Conservation (phyloP, 2,329 filamentous ascomycete species). For the Catunica adiposa region DNA sequence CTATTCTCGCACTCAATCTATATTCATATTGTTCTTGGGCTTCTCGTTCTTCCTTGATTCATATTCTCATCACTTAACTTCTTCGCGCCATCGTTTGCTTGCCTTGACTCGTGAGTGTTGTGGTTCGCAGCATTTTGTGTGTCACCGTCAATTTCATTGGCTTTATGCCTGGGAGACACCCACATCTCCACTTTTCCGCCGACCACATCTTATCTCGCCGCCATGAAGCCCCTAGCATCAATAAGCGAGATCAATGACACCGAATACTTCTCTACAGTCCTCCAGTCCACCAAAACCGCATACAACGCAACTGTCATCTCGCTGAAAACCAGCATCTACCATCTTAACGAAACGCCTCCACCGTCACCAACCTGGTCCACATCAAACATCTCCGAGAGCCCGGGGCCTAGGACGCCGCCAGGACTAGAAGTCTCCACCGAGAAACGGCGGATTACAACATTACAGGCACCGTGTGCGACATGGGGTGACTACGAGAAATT, state of each 20-base stretch:
- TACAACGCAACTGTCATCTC: conserved; percentile 10
- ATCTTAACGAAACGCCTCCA: conserved; percentile 8
- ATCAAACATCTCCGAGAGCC: neutral
- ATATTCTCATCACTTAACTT: neutral
- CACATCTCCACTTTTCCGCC: neutral
- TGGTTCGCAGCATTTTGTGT: no score
- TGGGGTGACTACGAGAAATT: conserved; percentile 9
- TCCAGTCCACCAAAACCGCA: conserved; percentile 7
- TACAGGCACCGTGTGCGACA: conserved; percentile 3
- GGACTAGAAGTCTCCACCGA: neutral
- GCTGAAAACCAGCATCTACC: conserved; percentile 12
- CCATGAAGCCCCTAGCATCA: conserved; percentile 10
- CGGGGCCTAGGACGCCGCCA: neutral
- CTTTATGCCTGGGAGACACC: neutral
- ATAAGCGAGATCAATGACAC: conserved; percentile 12
- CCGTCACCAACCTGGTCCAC: neutral
- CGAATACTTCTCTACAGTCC: conserved; percentile 12
- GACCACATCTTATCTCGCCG: neutral
- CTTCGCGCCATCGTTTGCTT: neutral
- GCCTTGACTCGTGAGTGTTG: no score
- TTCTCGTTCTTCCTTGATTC: neutral
- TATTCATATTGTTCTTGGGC: neutral
- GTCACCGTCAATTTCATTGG: no score
- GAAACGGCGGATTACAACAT: neutral
- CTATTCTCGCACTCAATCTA: neutral